Evolutionary conservation across 1,139 yeast genomes (phyloP), one percentile per base, ranked within the genome.

Genomic region (Yamadazyma mexicana): DNA sequence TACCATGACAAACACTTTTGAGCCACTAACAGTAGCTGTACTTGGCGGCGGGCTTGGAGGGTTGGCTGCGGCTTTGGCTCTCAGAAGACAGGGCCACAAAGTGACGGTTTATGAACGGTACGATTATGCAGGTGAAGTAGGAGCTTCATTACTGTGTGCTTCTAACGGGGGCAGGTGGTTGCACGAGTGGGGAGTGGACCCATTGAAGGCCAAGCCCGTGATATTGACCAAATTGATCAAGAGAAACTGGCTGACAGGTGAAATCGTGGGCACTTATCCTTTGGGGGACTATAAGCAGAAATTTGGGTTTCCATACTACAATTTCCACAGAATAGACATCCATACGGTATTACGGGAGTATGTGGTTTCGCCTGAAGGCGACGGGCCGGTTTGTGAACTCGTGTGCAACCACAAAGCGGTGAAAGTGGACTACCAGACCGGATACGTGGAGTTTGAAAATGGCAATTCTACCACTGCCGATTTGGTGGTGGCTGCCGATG

Each of bases 31-130:
- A 17, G 50, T 63, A 26, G 46, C 59, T 25, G 50, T 65, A 12
- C 53, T 61, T 17, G 72, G 72, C 12, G 73, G 69, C 5, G 73
- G 73, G 7, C 55, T 66, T 16, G 72, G 70, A 24, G 71, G 71
- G 9, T 52, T 66, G 33, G 55, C 69, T 3, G 59, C 68, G 4
- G 65, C 68, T 15, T 54, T 66, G 16, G 64, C 65, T 3, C 46
- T 66, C 37, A 50, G 52, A 29, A 44, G 54, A 38, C 55, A 55
- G 10, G 72, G 71, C 17, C 70, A 66, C 45, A 47, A 51, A 26
- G 72, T 66, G 10, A 51, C 48, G 11, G 50, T 66, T 14, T 53
- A 61, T 27, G 72, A 66, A 47, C 53, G 61, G 28, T 62, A 68
- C 17, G 48, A 50, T 29, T 51, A 46, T 32, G 50, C 62, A n/a